Evolutionary conservation across 345 rosid genomes (phyloP).

Genomic region (Rhizophora apiculata): DNA sequence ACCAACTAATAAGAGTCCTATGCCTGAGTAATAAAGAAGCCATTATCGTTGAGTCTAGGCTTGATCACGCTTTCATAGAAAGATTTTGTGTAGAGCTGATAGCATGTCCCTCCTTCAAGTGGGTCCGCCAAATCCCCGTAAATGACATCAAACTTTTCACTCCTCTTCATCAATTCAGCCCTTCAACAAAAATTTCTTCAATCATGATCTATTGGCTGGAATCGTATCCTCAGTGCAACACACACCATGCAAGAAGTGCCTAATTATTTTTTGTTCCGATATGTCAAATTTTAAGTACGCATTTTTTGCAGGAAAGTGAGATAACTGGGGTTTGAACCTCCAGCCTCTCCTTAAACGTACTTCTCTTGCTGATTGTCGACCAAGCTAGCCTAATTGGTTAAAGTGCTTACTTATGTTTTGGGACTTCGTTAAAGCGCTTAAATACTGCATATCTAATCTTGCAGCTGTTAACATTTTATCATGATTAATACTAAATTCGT

Average conservation of each 20-base stretch:
- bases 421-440: no score
- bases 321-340: no score
- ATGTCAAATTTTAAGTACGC: no score
- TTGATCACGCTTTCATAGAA: conserved; percentile 74
- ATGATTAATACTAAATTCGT: no score
- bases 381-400: no score
- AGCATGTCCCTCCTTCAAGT: conserved; percentile 97
- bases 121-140: conserved; percentile 98
- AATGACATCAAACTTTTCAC: conserved; percentile 74
- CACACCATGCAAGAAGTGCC: background rate
- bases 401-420: no score
- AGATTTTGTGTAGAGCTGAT: conserved; percentile 91
- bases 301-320: no score
- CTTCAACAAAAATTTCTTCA: conserved; percentile 25
- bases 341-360: no score
- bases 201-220: background rate
- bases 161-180: conserved; percentile 73
- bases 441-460: no score
- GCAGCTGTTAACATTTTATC: no score
- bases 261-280: background rate
- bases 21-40: conserved; percentile 95
- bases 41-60: conserved; percentile 69
- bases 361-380: no score
- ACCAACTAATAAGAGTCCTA: background rate
- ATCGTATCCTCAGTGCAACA: background rate